Percentiles rank a stretch among this genome's conserved stretches.
phyloP scores from a whole-genome alignment of 176 grass and related monocot genomes.

The Guadua angustifolia region DNA sequence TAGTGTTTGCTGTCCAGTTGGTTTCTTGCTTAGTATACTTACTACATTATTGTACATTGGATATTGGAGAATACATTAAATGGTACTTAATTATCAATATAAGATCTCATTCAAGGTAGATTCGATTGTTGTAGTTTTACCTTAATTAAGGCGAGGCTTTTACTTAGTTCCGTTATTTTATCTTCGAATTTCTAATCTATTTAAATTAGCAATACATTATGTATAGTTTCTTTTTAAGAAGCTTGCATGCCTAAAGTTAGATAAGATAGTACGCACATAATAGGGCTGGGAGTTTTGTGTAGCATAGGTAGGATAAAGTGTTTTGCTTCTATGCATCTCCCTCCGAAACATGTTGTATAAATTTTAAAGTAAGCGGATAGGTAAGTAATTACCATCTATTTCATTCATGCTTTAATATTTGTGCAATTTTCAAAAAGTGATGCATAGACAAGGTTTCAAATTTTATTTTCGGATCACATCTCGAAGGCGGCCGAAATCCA shows the following conservation, averaged over 20 bases:
- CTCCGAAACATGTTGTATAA: no score
- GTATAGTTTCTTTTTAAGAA: neutral
- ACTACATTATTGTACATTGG: constrained; percentile 16
- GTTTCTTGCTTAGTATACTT: constrained; percentile 17
- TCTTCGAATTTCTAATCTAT: neutral
- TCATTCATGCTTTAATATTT: no score
- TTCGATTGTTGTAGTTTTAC: constrained; percentile 5
- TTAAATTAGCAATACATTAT: neutral
- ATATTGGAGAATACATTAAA: neutral
- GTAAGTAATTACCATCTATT: no score
- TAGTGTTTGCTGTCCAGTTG: neutral
- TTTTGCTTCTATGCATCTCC: neutral
- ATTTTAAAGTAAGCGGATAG: no score
- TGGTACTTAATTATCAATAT: neutral
- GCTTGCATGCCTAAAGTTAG: neutral
- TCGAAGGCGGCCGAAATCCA: no score
- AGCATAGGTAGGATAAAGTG: neutral
- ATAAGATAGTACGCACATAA: neutral
- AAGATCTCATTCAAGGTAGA: neutral
- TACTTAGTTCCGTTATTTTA: neutral
- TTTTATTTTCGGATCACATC: no score
- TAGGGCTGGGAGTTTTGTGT: neutral
- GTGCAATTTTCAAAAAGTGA: no score
- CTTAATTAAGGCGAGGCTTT: neutral
- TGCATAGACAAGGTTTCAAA: no score